Conservation (phyloP, 208 protist genomes). For the Trypanosoma theileri region DNA sequence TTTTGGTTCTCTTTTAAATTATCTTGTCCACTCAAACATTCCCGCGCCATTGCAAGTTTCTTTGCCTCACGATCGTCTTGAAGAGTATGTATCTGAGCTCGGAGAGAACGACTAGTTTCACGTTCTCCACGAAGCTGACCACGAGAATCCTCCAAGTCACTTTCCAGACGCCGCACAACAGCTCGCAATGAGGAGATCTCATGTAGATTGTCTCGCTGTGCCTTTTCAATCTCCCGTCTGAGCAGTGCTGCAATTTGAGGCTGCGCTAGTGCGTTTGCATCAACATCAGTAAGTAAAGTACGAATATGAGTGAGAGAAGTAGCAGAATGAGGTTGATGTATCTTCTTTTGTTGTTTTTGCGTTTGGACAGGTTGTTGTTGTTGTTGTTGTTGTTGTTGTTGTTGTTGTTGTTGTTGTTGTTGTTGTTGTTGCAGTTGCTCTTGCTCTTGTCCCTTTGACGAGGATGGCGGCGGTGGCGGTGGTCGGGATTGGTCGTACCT, state of each 20-base stretch:
- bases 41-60: conserved; percentile 37
- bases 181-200: conserved; percentile 63
- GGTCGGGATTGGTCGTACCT: too few species aligned
- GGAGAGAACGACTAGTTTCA: conserved; percentile 41
- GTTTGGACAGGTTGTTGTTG: neutral
- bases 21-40: conserved; percentile 8
- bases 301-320: neutral
- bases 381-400: neutral
- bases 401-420: neutral
- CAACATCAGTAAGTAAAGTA: conserved; percentile 5
- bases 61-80: conserved; percentile 33
- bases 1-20: neutral
- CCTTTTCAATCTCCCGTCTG: conserved; percentile 44
- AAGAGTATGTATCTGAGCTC: conserved; percentile 40
- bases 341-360: neutral
- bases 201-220: conserved; percentile 66
- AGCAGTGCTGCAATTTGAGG: conserved; percentile 58
- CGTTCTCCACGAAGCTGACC: conserved; percentile 60
- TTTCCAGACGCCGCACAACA: conserved; percentile 40
- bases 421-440: too few species aligned
- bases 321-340: neutral
- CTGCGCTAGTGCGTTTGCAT: conserved; percentile 37
- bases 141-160: conserved; percentile 42
- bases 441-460: neutral
- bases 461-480: too few species aligned